A percentile compares a stretch with the other conserved stretches of the same genome.
Evolutionary conservation across 2,329 filamentous ascomycete species (phyloP).

Genomic region (Nemania sp.): DNA sequence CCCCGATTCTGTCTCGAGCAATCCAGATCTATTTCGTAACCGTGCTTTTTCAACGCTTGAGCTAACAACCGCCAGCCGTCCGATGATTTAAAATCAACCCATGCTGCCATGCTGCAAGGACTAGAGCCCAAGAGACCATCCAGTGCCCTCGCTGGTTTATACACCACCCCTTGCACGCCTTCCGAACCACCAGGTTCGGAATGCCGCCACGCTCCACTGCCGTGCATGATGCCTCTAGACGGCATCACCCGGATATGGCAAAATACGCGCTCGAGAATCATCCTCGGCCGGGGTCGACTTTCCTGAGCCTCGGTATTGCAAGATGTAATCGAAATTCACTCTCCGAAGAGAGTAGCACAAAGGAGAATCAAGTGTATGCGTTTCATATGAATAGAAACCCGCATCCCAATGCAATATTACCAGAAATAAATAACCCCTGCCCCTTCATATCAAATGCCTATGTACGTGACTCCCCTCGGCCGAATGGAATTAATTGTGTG

Average conservation of each 20-base stretch:
- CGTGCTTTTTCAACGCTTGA: slow-evolving; percentile 16
- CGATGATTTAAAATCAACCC: slow-evolving; percentile 17
- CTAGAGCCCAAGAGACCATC: background rate
- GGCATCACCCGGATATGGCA: background rate
- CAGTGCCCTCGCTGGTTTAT: slow-evolving; percentile 14
- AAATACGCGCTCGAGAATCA: slow-evolving; percentile 6
- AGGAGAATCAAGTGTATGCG: slow-evolving; percentile 38
- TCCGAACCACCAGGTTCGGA: slow-evolving; percentile 2
- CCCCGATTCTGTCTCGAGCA: slow-evolving; percentile 7
- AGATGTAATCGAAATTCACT: slow-evolving; percentile 9
- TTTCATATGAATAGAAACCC: slow-evolving; percentile 38
- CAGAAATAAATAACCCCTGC: slow-evolving; percentile 46
- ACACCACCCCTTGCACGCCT: slow-evolving; percentile 14
- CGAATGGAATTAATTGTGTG: slow-evolving; percentile 42
- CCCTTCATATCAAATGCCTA: slow-evolving; percentile 40
- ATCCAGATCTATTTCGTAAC: slow-evolving; percentile 30
- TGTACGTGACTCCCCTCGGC: slow-evolving; percentile 39
- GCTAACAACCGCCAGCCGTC: slow-evolving; percentile 12
- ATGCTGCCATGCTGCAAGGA: slow-evolving; percentile 9
- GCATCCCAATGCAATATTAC: slow-evolving; percentile 55
- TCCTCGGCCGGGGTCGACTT: background rate
- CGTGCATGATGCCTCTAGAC: background rate
- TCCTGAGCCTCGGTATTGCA: slow-evolving; percentile 12
- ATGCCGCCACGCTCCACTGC: background rate
- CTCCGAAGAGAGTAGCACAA: slow-evolving; percentile 20